Conservation (phyloP, 768 basidiomycete species). For the Infundibulicybe gibba region DNA sequence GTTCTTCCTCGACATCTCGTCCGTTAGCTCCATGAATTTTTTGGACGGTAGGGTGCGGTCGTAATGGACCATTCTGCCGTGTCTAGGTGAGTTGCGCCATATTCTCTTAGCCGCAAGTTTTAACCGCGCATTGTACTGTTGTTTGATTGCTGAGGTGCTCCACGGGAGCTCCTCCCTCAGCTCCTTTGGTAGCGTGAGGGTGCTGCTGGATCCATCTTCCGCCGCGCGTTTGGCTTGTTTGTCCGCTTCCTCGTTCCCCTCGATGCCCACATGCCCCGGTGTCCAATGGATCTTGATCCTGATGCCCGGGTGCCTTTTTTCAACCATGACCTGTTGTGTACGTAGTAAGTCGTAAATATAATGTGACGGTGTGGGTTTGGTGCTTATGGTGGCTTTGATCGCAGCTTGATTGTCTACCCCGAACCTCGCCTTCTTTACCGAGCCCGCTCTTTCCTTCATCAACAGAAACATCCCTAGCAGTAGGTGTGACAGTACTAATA, state of each 20-base stretch:
- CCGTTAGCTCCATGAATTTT: too few relatives aligned
- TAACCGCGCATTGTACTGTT: constrained; percentile 6
- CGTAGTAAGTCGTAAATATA: constrained; percentile 8
- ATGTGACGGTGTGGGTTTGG: background rate
- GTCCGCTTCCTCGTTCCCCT: constrained; percentile 15
- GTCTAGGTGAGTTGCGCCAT: constrained; percentile 7
- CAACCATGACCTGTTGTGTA: too few relatives aligned
- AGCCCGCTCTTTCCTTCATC: too few relatives aligned
- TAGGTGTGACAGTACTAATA: too few relatives aligned
- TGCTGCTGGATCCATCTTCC: background rate
- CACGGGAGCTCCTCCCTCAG: background rate
- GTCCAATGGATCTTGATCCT: constrained; percentile 9
- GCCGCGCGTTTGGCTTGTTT: constrained; percentile 13
- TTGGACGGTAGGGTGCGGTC: constrained; percentile 9
- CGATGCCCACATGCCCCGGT: constrained; percentile 17
- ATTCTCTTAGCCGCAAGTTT: constrained; percentile 8
- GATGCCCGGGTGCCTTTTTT: background rate
- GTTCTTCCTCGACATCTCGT: constrained; percentile 7
- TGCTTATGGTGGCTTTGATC: too few relatives aligned
- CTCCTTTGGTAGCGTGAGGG: background rate
- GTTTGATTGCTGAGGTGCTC: constrained; percentile 5
- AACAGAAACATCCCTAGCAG: too few relatives aligned
- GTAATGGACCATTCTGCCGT: background rate
- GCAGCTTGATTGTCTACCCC: constrained; percentile 15
- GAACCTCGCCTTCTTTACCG: background rate